Conservation (phyloP, 2,329 filamentous ascomycete species). For the Xylariaceae sp. region DNA sequence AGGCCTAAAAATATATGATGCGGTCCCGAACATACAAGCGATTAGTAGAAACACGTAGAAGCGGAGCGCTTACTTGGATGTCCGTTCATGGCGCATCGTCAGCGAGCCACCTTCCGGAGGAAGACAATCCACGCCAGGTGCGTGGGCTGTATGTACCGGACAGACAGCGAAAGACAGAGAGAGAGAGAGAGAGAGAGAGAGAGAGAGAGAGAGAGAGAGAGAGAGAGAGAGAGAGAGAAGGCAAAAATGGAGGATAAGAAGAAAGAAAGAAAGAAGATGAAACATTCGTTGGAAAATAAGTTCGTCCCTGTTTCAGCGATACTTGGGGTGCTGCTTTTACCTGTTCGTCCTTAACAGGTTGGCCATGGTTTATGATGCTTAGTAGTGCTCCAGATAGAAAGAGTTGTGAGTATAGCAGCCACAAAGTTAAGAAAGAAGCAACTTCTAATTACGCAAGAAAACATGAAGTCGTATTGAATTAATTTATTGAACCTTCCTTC, state of each 20-base stretch:
- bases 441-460: no score
- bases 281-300: neutral
- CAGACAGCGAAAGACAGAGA: no score
- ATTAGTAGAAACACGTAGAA: slow-evolving; percentile 18
- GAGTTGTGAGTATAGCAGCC: no score
- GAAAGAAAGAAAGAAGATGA: no score
- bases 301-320: neutral
- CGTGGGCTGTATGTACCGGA: neutral
- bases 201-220: no score
- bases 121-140: neutral
- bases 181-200: no score
- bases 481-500: no score
- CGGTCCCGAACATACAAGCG: neutral
- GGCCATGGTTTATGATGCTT: neutral
- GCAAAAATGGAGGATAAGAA: no score
- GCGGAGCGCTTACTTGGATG: slow-evolving; percentile 23
- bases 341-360: neutral
- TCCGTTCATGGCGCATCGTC: slow-evolving; percentile 14
- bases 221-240: no score
- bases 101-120: slow-evolving; percentile 18
- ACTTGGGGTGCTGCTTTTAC: neutral
- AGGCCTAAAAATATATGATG: neutral
- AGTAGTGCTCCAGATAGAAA: no score
- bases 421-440: no score
- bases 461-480: no score